phyloP scores from a whole-genome alignment of 352 stramenopile species.

The Saprolegnia diclina region DNA sequence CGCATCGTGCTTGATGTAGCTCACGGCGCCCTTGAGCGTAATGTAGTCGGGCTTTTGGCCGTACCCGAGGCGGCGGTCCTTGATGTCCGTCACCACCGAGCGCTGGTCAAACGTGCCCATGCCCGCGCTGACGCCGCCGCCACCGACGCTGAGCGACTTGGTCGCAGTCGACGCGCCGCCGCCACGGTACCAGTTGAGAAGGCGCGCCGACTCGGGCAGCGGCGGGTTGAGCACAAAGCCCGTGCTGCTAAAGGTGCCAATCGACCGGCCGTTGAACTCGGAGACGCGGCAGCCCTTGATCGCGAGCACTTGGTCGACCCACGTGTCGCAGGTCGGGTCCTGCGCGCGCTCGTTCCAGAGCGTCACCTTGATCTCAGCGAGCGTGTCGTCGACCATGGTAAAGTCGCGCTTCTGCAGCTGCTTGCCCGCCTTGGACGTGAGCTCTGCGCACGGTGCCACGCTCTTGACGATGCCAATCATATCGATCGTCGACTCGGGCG shows the following conservation, averaged over 20 bases:
- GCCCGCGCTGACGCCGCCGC: conserved; percentile 66
- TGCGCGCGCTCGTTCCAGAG: conserved; percentile 93
- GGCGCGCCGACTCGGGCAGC: conserved; percentile 75
- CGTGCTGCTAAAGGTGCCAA: conserved; percentile 77
- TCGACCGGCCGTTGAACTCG: conserved; percentile 91
- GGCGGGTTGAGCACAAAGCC: conserved; percentile 81
- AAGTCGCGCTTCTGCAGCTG: conserved; percentile 97
- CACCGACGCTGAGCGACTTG: conserved; percentile 72
- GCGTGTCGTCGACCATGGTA: conserved; percentile 93
- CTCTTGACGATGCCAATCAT: conserved; percentile 94
- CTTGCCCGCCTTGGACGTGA: conserved; percentile 93
- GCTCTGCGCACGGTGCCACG: conserved; percentile 84
- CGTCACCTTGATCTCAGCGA: conserved; percentile 94
- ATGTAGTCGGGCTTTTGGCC: conserved; percentile 96
- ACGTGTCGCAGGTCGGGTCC: conserved; percentile 73
- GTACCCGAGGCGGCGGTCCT: conserved; percentile 91
- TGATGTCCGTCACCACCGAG: conserved; percentile 90
- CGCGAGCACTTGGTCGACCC: conserved; percentile 88
- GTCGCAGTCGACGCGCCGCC: conserved; percentile 55
- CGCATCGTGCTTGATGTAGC: conserved; percentile 95
- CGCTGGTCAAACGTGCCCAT: conserved; percentile 84
- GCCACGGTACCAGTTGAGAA: conserved; percentile 84
- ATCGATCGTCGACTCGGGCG: conserved; percentile 88
- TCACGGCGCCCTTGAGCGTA: conserved; percentile 93
- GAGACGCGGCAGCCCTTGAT: conserved; percentile 94